Base-by-base conservation (phyloP, 345 rosid genomes). In the Raphanus sativus region DNA sequence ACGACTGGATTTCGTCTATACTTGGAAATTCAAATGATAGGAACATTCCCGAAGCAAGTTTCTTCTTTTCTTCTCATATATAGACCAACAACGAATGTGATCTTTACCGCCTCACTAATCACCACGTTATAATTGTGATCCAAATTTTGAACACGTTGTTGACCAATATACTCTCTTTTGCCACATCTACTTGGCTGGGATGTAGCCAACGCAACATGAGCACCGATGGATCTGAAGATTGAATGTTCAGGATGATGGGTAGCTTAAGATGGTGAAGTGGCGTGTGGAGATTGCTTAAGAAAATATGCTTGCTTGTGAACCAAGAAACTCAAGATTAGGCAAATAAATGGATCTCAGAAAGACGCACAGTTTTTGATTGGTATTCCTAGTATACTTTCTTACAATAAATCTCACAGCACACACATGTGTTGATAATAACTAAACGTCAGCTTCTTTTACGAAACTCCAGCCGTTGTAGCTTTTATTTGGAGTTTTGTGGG, bases 251-350 rank as follows among this genome's bases (percentile, higher is more conserved):
- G 52, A 62, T 62, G 94, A 54, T 69, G 91, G 90, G 62, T 83
- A 85, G 71, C 58, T 87, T 86, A 24, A 82, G 67, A 50, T 81
- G 79, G 72, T 82, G 75, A 54, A 11, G 61, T 15, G 88, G 81
- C 52, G 87, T 0, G 86, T 85, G 13, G 85, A 54, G 4, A 13
- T 50, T 9, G 45, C 45, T 38, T 10, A 38, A 9, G 45, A 38
- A 38, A 9, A 38, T 9, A 10, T 38, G 45, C 45, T 38, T 38
- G 45, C 45, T 38, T 38, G 45, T 38, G 45, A 9, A 9, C 45
- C 45, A 38, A 38, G 45, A 38, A 38, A 38, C 45, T 38, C 12
- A 38, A 38, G 45, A 38, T 36, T 38, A 38, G 45, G 45, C 4
- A 38, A 38, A 38, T 13, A 38, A 38, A 38, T 38, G 12, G 12